phyloP scores from a whole-genome alignment of 108 stramenopile species.

The Phaeodactylum tricornutum region DNA sequence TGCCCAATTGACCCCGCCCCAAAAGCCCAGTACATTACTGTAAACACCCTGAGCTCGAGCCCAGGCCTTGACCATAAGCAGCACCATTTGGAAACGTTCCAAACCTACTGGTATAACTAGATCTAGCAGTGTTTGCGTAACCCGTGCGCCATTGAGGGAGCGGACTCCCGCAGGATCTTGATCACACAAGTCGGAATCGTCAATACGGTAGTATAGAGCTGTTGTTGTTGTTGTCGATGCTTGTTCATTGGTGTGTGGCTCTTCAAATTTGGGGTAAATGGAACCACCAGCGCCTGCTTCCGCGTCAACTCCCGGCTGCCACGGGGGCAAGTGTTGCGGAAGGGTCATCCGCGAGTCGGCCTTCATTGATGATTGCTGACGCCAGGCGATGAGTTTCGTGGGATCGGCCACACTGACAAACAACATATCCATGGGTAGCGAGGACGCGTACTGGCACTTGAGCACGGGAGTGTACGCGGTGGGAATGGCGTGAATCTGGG shows the following conservation, averaged over 20 bases:
- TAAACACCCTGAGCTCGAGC: slow-evolving; percentile 85
- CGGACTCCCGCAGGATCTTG: slow-evolving; percentile 78
- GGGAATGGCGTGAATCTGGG: slow-evolving; percentile 48
- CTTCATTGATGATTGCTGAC: slow-evolving; percentile 6
- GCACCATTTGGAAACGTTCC: slow-evolving; percentile 50
- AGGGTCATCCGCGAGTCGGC: neutral
- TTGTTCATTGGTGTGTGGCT: no score
- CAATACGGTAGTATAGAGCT: slow-evolving; percentile 23
- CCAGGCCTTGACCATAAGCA: slow-evolving; percentile 88
- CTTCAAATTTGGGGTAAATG: slow-evolving; percentile 3
- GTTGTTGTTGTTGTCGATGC: no score
- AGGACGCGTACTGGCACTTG: slow-evolving; percentile 13
- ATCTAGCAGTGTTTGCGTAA: slow-evolving; percentile 72
- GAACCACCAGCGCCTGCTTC: slow-evolving; percentile 1
- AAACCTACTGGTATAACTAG: slow-evolving; percentile 48
- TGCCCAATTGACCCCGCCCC: slow-evolving; percentile 95
- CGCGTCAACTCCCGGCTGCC: no score
- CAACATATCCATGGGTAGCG: slow-evolving; percentile 57
- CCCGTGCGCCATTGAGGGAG: slow-evolving; percentile 89
- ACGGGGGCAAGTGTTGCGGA: no score
- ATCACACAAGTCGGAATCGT: slow-evolving; percentile 32
- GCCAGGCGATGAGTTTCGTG: slow-evolving; percentile 16
- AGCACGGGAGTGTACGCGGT: slow-evolving; percentile 69
- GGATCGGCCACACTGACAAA: slow-evolving; percentile 36
- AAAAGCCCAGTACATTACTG: slow-evolving; percentile 87